A percentile compares a stretch with the other conserved stretches of the same genome.
phyloP scores from a whole-genome alignment of 202 grass and related monocot species.

The Carex sylvatica region DNA sequence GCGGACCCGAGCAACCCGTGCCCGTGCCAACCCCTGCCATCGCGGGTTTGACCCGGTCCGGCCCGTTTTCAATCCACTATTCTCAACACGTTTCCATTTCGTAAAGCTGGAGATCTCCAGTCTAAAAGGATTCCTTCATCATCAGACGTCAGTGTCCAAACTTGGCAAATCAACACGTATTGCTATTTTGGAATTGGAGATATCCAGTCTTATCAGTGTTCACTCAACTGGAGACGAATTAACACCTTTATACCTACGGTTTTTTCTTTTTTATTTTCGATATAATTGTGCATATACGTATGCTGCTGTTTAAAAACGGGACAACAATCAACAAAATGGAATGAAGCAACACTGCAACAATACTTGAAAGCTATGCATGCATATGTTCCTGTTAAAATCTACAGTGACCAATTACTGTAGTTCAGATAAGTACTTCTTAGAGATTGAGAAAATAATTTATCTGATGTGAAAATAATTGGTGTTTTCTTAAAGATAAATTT shows the following conservation, averaged over 20 bases:
- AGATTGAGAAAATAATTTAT: neutral
- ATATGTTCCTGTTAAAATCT: neutral
- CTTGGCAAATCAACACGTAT: neutral
- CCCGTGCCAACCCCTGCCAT: too few species aligned
- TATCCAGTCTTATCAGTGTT: neutral
- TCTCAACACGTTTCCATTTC: neutral
- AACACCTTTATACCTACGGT: neutral
- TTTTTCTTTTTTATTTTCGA: neutral
- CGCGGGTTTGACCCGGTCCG: too few species aligned
- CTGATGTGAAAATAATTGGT: neutral
- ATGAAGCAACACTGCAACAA: neutral
- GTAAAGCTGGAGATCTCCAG: neutral
- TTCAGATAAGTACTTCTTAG: neutral
- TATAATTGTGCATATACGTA: neutral
- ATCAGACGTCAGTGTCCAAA: too few species aligned
- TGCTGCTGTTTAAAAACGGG: slow-evolving; percentile 13
- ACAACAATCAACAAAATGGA: slow-evolving; percentile 4
- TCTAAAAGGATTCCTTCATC: neutral
- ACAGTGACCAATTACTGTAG: neutral
- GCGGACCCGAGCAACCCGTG: too few species aligned
- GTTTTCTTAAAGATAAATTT: neutral
- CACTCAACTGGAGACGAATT: neutral
- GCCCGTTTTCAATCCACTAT: neutral
- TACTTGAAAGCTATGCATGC: neutral
- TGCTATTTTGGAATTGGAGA: neutral